phyloP scores from a whole-genome alignment of 768 basidiomycete genomes.

The Serendipita sp. region DNA sequence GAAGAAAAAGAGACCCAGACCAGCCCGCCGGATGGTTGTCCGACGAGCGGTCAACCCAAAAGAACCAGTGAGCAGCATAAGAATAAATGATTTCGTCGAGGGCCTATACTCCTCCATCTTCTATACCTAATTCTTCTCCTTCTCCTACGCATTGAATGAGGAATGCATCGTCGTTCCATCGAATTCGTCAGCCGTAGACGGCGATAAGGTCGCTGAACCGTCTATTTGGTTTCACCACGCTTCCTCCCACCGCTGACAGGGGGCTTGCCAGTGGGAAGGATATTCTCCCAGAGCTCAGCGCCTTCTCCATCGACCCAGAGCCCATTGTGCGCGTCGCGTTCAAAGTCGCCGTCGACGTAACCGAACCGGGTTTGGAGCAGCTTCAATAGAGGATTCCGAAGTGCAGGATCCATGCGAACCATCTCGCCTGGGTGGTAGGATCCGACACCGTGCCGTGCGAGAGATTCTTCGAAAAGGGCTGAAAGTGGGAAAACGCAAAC shows the following conservation, averaged over 20 bases:
- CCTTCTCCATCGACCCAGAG: slow-evolving; percentile 58
- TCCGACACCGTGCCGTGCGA: slow-evolving; percentile 63
- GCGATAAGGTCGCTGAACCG: not conserved
- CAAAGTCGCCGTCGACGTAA: slow-evolving; percentile 78
- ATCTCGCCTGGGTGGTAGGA: slow-evolving; percentile 71
- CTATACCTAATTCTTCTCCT: not conserved
- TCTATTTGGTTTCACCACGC: slow-evolving; percentile 5
- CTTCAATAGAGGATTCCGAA: slow-evolving; percentile 64
- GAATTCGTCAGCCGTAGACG: not conserved
- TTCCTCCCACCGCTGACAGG: slow-evolving; percentile 3
- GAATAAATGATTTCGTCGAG: not conserved
- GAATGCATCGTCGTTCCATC: not conserved
- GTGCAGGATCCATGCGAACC: slow-evolving; percentile 78
- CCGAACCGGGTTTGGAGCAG: slow-evolving; percentile 57
- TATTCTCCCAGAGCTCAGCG: slow-evolving; percentile 19
- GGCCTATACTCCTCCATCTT: not conserved
- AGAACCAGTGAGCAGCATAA: not conserved
- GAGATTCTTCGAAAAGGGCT: slow-evolving; percentile 68
- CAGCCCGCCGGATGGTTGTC: not conserved
- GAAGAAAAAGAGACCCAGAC: not conserved
- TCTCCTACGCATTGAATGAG: no score
- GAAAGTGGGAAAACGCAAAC: not conserved
- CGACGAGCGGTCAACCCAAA: not conserved
- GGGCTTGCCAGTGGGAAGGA: slow-evolving; percentile 3
- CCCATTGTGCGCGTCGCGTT: slow-evolving; percentile 46